phyloP scores from a whole-genome alignment of 495 filamentous ascomycete genomes.

The Viridothelium virens region DNA sequence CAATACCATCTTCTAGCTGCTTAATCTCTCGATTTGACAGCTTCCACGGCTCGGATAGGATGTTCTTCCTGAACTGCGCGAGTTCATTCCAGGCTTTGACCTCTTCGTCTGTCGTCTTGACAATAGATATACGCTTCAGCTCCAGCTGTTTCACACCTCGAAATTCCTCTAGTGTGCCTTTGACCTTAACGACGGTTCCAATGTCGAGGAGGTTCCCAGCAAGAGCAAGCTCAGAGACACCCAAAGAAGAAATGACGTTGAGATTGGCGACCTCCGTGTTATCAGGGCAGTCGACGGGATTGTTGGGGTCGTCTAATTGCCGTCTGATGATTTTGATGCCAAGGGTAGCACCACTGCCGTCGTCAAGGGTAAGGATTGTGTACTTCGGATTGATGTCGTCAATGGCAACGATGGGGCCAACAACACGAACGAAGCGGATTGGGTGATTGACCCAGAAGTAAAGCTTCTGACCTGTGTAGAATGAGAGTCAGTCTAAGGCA shows the following conservation, averaged over 20 bases:
- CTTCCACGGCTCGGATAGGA: conserved; percentile 63
- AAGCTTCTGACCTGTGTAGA: conserved; percentile 53
- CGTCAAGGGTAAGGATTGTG: conserved; percentile 67
- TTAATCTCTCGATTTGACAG: conserved; percentile 48
- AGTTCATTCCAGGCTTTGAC: conserved; percentile 67
- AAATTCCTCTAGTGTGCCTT: conserved; percentile 61
- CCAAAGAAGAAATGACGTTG: conserved; percentile 21
- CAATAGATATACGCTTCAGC: conserved; percentile 52
- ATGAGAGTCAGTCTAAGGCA: conserved; percentile 5
- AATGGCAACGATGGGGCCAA: conserved; percentile 68
- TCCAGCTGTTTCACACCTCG: conserved; percentile 57
- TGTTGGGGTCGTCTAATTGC: conserved; percentile 12
- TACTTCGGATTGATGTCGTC: conserved; percentile 51
- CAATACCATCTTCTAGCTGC: conserved; percentile 44
- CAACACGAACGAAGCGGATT: conserved; percentile 71
- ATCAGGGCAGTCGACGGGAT: conserved; percentile 24
- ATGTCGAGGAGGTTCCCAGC: conserved; percentile 44
- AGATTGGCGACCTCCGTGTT: conserved; percentile 29
- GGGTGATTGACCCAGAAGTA: conserved; percentile 85
- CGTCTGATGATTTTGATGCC: conserved; percentile 44
- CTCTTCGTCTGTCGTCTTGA: conserved; percentile 49
- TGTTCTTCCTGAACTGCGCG: conserved; percentile 50
- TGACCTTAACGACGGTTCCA: conserved; percentile 65
- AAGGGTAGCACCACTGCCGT: conserved; percentile 72
- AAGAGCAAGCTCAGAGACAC: conserved; percentile 25